A percentile compares a stretch with the other conserved stretches of the same genome.
Evolutionary conservation across 1,139 yeast genomes (phyloP).

Genomic region (Hyphopichia burtonii): DNA sequence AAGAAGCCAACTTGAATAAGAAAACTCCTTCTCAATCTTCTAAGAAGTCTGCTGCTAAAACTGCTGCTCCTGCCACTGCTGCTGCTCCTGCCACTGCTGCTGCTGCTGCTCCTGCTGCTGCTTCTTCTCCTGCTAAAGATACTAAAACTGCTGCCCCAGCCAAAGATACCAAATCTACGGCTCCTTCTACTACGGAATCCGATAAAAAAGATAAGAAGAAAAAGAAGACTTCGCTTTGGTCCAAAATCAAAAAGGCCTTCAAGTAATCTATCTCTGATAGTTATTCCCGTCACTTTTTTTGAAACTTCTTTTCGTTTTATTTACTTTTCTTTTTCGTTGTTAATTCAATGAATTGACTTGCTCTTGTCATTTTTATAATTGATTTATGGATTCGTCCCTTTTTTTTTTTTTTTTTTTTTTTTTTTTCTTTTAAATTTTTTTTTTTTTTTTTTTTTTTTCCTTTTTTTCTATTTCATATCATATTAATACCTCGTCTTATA

Average conservation of each 20-base stretch:
- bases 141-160: slow-evolving; percentile 8
- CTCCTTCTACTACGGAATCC: slow-evolving; percentile 6
- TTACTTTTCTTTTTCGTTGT: too few relatives aligned
- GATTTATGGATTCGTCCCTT: background rate
- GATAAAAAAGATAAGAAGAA: slow-evolving; percentile 10
- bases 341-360: too few relatives aligned
- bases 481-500: background rate
- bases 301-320: too few relatives aligned
- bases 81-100: slow-evolving; percentile 7
- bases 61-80: slow-evolving; percentile 9
- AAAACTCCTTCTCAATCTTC: slow-evolving; percentile 9
- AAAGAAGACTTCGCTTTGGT: slow-evolving; percentile 32
- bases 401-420: background rate
- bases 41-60: slow-evolving; percentile 6
- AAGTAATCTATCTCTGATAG: too few relatives aligned
- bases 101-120: slow-evolving; percentile 4
- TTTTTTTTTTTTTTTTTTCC: background rate
- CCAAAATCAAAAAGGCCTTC: slow-evolving; percentile 47
- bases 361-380: background rate
- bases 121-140: slow-evolving; percentile 7
- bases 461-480: background rate
- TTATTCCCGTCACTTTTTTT: background rate
- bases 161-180: slow-evolving; percentile 7
- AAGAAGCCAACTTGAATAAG: slow-evolving; percentile 28
- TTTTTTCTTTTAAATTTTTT: background rate